Base-by-base conservation (phyloP, 1,139 yeast genomes). In the Pichiaceae sp. region DNA sequence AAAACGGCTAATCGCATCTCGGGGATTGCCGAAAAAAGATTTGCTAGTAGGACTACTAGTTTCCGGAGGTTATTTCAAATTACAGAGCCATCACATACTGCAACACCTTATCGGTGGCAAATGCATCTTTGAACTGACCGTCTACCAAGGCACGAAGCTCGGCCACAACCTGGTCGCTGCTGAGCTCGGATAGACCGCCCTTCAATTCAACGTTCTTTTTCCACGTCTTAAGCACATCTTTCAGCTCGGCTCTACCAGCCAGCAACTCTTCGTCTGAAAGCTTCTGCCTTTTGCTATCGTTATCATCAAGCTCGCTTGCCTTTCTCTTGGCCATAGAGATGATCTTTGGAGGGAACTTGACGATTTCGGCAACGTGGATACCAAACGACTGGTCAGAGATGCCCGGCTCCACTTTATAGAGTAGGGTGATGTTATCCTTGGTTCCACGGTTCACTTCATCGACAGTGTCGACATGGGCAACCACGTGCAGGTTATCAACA, bases 281-380 rank as follows among this genome's bases (percentile, higher is more conserved):
- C 44, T 73, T 74, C 3, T 73, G 63, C 45, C 65, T 68, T 50
- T 75, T 77, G 42, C 33, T 37, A 2, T 29, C 36, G 3, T 24
- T 33, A 41, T 78, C 86, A 53, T 87, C 96, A 39, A 91, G 66
- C 53, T 91, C 97, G 5, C 72, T 66, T 0, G 96, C 95, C 56
- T 89, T 89, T 44, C 97, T 73, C 54, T 91, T 91, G 3, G 98
- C 96, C 97, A 91, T 91, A 39, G 75, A 72, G 36, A 91, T 76
- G 34, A 91, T 91, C 56, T 89, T 89, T 21, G 66, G 64, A 1
- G 98, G 98, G 57, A 91, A 91, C 47, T 84, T 80, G 26, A 91
- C 97, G 33, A 89, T 76, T 59, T 91, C 97, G 0, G 98, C 97
- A 30, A 91, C 98, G 57, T 91, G 95, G 34, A 91, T 87, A 60